Conservation (phyloP, 1,284 basidiomycete genomes). For the Ustilago loliicola region DNA sequence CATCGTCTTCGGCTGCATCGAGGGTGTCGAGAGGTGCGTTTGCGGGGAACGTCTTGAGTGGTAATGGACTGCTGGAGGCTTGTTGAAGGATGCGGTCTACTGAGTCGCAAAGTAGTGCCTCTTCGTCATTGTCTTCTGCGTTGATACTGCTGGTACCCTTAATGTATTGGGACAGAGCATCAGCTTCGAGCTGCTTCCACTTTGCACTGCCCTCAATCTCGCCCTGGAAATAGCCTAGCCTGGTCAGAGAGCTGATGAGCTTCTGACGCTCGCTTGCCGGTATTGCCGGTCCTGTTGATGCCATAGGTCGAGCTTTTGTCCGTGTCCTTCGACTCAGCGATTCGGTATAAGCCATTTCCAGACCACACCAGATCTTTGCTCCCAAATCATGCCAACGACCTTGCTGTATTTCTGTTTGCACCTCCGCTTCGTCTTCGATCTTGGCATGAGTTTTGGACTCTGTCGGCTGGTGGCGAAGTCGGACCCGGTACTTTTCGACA, state of each 20-base stretch:
- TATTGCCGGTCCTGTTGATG: background rate
- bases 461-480: constrained; percentile 11
- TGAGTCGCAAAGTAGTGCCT: constrained; percentile 13
- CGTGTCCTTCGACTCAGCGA: constrained; percentile 30
- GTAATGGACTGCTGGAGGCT: background rate
- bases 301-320: constrained; percentile 11
- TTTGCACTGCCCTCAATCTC: constrained; percentile 53
- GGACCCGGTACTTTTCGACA: constrained; percentile 54
- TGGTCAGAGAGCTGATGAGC: constrained; percentile 45
- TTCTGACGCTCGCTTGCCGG: constrained; percentile 22
- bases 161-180: constrained; percentile 34
- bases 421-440: constrained; percentile 33
- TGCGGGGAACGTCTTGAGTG: background rate
- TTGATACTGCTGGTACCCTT: background rate
- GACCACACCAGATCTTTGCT: constrained; percentile 62
- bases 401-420: constrained; percentile 26
- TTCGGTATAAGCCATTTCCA: constrained; percentile 61
- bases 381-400: constrained; percentile 64
- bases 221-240: constrained; percentile 61
- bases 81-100: constrained; percentile 19
- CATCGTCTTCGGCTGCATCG: constrained; percentile 47
- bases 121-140: background rate
- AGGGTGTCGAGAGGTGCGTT: background rate
- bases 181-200: constrained; percentile 59
- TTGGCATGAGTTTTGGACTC: background rate